Conservation (phyloP, 2,329 filamentous ascomycete genomes). For the Pyrenochaeta sp. region DNA sequence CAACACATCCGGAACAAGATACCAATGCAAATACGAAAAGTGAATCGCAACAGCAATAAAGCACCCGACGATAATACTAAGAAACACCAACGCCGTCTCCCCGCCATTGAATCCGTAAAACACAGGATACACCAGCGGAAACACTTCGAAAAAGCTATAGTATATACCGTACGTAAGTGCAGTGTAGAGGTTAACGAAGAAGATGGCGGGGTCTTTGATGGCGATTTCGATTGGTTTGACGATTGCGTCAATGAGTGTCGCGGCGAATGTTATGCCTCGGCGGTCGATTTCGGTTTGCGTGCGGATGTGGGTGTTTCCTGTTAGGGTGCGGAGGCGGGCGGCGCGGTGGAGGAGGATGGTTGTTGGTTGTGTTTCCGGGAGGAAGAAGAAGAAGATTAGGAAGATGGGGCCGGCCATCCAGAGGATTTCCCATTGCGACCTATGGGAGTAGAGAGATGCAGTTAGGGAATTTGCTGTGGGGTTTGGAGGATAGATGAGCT, state of each 20-base stretch:
- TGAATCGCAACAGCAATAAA: constrained; percentile 28
- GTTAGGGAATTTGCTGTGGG: not conserved
- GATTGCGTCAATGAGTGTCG: constrained; percentile 64
- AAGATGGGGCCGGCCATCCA: constrained; percentile 68
- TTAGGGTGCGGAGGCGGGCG: constrained; percentile 67
- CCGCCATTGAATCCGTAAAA: constrained; percentile 34
- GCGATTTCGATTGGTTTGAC: constrained; percentile 64
- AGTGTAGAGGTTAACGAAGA: constrained; percentile 27
- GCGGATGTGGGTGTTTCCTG: constrained; percentile 64
- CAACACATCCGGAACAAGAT: constrained; percentile 21
- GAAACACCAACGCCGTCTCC: constrained; percentile 23
- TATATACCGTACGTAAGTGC: constrained; percentile 35
- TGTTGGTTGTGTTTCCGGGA: constrained; percentile 69
- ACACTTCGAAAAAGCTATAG: constrained; percentile 36
- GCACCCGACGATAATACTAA: constrained; percentile 28
- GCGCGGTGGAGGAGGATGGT: constrained; percentile 71
- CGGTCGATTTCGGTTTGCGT: constrained; percentile 72
- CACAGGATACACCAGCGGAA: constrained; percentile 29
- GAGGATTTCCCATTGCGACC: constrained; percentile 70
- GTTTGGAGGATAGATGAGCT: not conserved
- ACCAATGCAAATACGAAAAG: constrained; percentile 24
- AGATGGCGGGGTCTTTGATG: constrained; percentile 49
- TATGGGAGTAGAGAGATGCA: not conserved
- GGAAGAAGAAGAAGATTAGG: constrained; percentile 67
- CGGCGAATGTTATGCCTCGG: constrained; percentile 58